A percentile compares a stretch with the other conserved stretches of the same genome.
These are phyloP conservation scores for Entonaema liquescens DNA, from an alignment of 495 filamentous ascomycete genomes.

Conservation along the genomic window DNA sequence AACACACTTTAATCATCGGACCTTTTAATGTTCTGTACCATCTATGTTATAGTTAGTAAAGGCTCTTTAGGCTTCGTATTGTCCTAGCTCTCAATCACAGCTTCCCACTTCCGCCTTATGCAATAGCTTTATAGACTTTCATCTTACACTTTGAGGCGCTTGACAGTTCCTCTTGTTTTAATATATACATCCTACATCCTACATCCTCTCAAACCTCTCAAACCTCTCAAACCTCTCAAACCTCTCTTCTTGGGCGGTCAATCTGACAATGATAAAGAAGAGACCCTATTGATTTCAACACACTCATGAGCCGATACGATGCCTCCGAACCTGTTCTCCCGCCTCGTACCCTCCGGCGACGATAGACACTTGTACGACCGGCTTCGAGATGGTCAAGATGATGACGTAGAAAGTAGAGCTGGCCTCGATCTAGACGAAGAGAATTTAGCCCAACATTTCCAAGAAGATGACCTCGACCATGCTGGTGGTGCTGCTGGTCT, in stretches of 20 bases:
- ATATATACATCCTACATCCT: not conserved
- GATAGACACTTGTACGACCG: slow-evolving; percentile 77
- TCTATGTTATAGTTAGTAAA: slow-evolving; percentile 2
- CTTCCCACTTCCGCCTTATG: not conserved
- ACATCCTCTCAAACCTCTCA: too few relatives aligned
- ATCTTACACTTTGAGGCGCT: not conserved
- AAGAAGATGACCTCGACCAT: slow-evolving; percentile 73
- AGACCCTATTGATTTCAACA: slow-evolving; percentile 1
- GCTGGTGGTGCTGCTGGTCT: slow-evolving; percentile 69
- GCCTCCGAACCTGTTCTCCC: slow-evolving; percentile 80
- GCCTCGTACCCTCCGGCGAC: slow-evolving; percentile 69
- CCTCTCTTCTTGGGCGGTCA: not conserved
- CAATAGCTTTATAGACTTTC: not conserved
- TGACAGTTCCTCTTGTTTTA: not conserved
- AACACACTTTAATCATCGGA: slow-evolving; percentile 14
- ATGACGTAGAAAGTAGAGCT: slow-evolving; percentile 73
- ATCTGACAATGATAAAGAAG: not conserved
- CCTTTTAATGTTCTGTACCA: not conserved
- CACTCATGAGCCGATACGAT: slow-evolving; percentile 54
- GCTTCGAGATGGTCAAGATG: slow-evolving; percentile 68
- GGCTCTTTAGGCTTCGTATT: not conserved
- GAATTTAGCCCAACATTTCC: slow-evolving; percentile 70
- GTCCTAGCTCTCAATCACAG: slow-evolving; percentile 15
- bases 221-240: too few relatives aligned
- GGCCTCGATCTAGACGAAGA: slow-evolving; percentile 76